A percentile compares a stretch with the other conserved stretches of the same genome.
Conservation (phyloP, 2,329 filamentous ascomycete species). For the Tolypocladium nubicola region DNA sequence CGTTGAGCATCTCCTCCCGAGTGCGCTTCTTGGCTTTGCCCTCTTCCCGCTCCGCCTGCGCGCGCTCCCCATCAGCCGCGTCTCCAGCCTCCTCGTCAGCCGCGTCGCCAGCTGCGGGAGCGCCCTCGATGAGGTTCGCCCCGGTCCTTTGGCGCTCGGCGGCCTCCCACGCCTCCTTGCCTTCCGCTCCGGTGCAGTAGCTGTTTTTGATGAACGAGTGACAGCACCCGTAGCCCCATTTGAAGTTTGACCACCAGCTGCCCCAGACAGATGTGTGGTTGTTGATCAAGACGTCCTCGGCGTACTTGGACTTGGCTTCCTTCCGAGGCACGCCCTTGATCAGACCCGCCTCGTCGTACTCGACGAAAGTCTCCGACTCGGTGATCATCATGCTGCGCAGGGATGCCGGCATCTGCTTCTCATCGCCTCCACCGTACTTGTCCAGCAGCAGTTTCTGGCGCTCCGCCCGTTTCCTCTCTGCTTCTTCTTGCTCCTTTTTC, state of each 20-base stretch:
- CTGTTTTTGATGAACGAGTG: slow-evolving; percentile 91
- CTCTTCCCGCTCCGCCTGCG: slow-evolving; percentile 20
- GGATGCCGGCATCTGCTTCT: slow-evolving; percentile 43
- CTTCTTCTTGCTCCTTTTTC: slow-evolving; percentile 69
- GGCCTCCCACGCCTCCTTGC: slow-evolving; percentile 69
- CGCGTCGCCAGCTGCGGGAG: slow-evolving; percentile 13
- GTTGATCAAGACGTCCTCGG: slow-evolving; percentile 77
- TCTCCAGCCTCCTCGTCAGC: slow-evolving; percentile 16
- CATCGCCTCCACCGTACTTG: slow-evolving; percentile 67
- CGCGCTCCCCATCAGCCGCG: slow-evolving; percentile 13
- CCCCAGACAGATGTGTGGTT: slow-evolving; percentile 94
- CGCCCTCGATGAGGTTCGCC: slow-evolving; percentile 26
- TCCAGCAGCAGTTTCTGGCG: slow-evolving; percentile 62
- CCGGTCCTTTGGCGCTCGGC: slow-evolving; percentile 52
- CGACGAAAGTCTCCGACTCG: slow-evolving; percentile 79
- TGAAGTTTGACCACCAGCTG: slow-evolving; percentile 93
- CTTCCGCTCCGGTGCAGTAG: slow-evolving; percentile 90
- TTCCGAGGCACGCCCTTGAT: slow-evolving; percentile 80
- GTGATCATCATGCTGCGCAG: slow-evolving; percentile 58
- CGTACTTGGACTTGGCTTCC: slow-evolving; percentile 78
- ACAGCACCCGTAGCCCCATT: slow-evolving; percentile 95
- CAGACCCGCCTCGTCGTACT: slow-evolving; percentile 83
- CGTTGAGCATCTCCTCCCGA: slow-evolving; percentile 66
- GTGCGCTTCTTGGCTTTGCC: slow-evolving; percentile 55
- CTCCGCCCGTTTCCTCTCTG: slow-evolving; percentile 55